Conservation (phyloP, 176 grass and related monocot species). For the Triticum aestivum region DNA sequence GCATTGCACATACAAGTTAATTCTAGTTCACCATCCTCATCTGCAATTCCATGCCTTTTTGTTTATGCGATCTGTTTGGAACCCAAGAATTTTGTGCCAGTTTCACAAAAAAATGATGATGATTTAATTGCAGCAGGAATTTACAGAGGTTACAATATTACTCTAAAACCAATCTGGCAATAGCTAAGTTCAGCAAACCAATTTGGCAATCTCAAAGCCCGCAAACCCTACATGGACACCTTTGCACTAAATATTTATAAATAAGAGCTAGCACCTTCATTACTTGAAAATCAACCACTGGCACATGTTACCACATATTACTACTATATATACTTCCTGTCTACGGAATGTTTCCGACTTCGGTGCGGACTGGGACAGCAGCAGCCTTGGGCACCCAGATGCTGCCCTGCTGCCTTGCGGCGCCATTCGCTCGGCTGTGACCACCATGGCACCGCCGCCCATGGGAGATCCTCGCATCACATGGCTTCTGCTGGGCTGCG, state of each 20-base stretch:
- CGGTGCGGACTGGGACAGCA: background rate
- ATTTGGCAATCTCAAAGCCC: background rate
- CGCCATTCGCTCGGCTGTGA: background rate
- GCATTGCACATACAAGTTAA: background rate
- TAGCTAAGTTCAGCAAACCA: background rate
- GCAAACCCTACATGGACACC: background rate
- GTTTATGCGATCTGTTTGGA: background rate
- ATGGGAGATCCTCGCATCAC: background rate
- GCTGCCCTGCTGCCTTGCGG: background rate
- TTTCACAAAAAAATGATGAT: background rate
- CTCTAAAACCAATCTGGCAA: background rate
- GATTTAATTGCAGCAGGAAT: background rate
- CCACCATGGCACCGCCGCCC: background rate
- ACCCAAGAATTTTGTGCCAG: background rate
- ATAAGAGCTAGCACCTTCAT: background rate
- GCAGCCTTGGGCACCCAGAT: constrained; percentile 43
- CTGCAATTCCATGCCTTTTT: background rate
- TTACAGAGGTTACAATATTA: background rate
- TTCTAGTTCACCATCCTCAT: background rate
- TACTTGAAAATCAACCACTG: background rate
- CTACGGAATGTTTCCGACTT: constrained; percentile 3
- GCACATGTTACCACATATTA: background rate
- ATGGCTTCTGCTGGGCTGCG: background rate
- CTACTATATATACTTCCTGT: background rate
- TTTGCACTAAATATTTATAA: background rate